These are phyloP conservation scores for Fusarium duplospermum DNA, from an alignment of 2,329 filamentous ascomycete species.

Conservation along the genomic window DNA sequence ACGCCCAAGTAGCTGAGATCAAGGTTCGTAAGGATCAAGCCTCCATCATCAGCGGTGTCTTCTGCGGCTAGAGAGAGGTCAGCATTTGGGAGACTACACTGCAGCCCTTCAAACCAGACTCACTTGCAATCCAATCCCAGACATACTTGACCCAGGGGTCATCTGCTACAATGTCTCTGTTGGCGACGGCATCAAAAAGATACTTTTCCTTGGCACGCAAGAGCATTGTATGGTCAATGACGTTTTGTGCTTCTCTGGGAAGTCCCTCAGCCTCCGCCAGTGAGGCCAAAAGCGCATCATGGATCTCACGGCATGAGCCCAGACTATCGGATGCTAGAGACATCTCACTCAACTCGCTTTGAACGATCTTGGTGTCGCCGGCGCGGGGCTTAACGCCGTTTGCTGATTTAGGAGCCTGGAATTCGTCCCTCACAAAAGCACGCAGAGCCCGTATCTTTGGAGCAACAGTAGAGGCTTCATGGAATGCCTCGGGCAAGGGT, in stretches of 20 bases:
- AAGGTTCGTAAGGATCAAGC: constrained; percentile 75
- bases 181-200: constrained; percentile 72
- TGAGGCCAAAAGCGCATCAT: constrained; percentile 64
- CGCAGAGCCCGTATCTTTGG: constrained; percentile 63
- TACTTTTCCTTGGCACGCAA: constrained; percentile 71
- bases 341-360: constrained; percentile 51
- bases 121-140: constrained; percentile 81
- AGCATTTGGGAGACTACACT: constrained; percentile 11
- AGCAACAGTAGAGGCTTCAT: constrained; percentile 56
- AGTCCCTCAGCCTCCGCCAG: constrained; percentile 59
- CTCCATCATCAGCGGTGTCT: constrained; percentile 71
- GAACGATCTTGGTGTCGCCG: constrained; percentile 42
- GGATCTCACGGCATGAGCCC: constrained; percentile 66
- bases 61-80: constrained; percentile 64
- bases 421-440: constrained; percentile 49
- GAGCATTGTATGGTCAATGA: constrained; percentile 69
- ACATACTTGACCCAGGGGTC: constrained; percentile 80
- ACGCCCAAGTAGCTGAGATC: constrained; percentile 84
- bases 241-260: constrained; percentile 62
- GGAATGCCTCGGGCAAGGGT: constrained; percentile 56
- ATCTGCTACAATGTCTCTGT: constrained; percentile 75
- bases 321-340: constrained; percentile 53
- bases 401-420: constrained; percentile 29
- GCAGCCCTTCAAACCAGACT: constrained; percentile 40
- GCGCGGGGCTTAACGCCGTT: constrained; percentile 42